A percentile compares a stretch with the other conserved stretches of the same genome.
Conservation (phyloP, 768 basidiomycete genomes). For the Pholiota microspora region DNA sequence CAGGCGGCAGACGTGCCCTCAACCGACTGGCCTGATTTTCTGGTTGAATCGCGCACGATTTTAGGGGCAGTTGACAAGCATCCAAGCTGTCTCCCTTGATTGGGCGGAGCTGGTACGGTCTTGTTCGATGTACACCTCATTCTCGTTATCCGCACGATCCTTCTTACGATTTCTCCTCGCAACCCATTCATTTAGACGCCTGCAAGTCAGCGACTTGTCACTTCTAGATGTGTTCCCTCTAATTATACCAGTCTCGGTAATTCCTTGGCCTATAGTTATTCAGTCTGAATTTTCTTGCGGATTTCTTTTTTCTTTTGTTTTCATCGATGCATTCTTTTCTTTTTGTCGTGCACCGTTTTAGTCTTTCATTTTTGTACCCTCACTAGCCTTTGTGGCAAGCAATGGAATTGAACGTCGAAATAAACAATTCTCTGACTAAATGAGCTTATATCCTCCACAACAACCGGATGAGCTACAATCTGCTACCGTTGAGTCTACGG, state of each 20-base stretch:
- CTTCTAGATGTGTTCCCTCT: conserved; percentile 4
- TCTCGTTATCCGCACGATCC: conserved; percentile 10
- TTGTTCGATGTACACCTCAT: conserved; percentile 1
- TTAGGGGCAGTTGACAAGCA: neutral
- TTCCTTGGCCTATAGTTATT: too few species aligned
- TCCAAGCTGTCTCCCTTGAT: neutral
- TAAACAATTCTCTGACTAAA: neutral
- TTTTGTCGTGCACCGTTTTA: conserved; percentile 10
- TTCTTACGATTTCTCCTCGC: conserved; percentile 9
- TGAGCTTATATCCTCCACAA: neutral
- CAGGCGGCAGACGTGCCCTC: conserved; percentile 1
- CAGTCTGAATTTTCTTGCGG: conserved; percentile 15
- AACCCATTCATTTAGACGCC: conserved; percentile 8
- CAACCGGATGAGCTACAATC: neutral
- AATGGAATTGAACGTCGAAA: conserved; percentile 15
- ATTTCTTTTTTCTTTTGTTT: conserved; percentile 8
- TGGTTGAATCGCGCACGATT: neutral
- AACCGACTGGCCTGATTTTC: conserved; percentile 3
- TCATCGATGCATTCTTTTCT: conserved; percentile 1
- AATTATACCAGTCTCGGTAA: conserved; percentile 15
- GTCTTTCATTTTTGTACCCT: conserved; percentile 15
- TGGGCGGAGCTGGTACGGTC: conserved; percentile 4
- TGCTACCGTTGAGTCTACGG: too few species aligned
- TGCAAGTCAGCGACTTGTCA: conserved; percentile 12
- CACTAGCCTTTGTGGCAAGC: conserved; percentile 3